phyloP scores from a whole-genome alignment of 139 green algal genomes.

The Asterochloris erici region DNA sequence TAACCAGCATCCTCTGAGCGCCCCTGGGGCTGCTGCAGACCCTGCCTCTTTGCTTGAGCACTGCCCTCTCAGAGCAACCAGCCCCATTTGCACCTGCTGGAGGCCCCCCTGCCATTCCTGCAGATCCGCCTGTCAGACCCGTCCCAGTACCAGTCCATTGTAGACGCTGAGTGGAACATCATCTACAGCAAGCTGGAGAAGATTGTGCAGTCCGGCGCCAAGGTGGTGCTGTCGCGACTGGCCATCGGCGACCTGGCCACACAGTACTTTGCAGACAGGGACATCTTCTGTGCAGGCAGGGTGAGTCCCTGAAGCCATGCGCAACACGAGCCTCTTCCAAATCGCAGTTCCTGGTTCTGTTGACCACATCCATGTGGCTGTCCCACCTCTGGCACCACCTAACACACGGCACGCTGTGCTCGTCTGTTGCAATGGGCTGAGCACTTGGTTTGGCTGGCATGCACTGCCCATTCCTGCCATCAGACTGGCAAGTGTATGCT shows the following conservation, averaged over 20 bases:
- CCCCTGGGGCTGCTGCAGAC: background rate
- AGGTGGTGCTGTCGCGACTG: slow-evolving; percentile 89
- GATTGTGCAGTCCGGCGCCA: slow-evolving; percentile 79
- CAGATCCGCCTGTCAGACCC: slow-evolving; percentile 88
- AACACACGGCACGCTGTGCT: too few species aligned
- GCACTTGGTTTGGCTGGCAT: too few species aligned
- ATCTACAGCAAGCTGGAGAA: slow-evolving; percentile 98
- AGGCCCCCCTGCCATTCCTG: background rate
- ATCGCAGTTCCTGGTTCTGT: too few species aligned
- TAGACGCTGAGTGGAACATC: slow-evolving; percentile 99
- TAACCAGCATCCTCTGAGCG: background rate
- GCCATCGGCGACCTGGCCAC: slow-evolving; percentile 95
- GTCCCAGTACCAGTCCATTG: slow-evolving; percentile 93
- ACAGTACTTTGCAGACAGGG: slow-evolving; percentile 96
- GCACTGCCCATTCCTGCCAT: too few species aligned
- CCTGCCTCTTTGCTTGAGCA: background rate
- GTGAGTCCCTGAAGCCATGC: slow-evolving; percentile 20
- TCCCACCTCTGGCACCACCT: too few species aligned
- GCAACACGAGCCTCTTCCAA: too few species aligned
- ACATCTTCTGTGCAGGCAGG: slow-evolving; percentile 96
- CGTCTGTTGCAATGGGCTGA: too few species aligned
- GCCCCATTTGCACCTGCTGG: background rate
- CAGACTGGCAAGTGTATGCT: too few species aligned
- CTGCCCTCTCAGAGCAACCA: background rate
- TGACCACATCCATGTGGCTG: too few species aligned